Conservation (phyloP, 768 basidiomycete genomes). For the Hortiboletus campestris region DNA sequence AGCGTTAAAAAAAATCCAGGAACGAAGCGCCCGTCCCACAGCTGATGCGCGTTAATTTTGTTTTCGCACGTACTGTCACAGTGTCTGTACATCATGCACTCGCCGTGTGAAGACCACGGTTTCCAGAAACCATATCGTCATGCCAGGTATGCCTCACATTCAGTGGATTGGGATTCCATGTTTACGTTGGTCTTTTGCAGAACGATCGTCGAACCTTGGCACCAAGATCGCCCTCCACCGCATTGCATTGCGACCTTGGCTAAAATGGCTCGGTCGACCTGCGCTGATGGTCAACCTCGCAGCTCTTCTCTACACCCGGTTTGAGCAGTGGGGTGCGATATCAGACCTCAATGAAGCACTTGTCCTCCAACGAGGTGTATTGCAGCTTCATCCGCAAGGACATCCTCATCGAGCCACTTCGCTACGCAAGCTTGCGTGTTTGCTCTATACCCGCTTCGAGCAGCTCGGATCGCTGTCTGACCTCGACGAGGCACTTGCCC, state of each 20-base stretch:
- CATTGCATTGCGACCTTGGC: not conserved
- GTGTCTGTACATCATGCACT: too few relatives aligned
- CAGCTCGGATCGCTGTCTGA: too few relatives aligned
- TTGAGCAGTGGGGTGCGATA: not conserved
- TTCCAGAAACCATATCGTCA: not conserved
- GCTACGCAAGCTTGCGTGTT: too few relatives aligned
- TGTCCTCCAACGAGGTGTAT: not conserved
- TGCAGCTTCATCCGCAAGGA: not conserved
- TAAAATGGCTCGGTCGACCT: not conserved
- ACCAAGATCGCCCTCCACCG: not conserved
- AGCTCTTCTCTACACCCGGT: not conserved
- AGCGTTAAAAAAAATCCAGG: too few relatives aligned
- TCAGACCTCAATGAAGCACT: not conserved
- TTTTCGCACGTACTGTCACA: too few relatives aligned
- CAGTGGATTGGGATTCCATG: not conserved
- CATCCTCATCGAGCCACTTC: not conserved
- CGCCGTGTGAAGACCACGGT: too few relatives aligned
- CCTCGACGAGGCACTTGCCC: too few relatives aligned
- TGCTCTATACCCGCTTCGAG: too few relatives aligned
- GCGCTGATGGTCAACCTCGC: not conserved
- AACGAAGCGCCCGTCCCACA: too few relatives aligned
- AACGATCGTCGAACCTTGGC: not conserved
- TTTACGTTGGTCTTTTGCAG: not conserved
- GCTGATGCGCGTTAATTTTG: too few relatives aligned
- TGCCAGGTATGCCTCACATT: not conserved